Percentiles rank a stretch among this genome's conserved stretches.
These are phyloP conservation scores for Suillus subaureus DNA, from an alignment of 768 basidiomycete species.

Conservation along the genomic window DNA sequence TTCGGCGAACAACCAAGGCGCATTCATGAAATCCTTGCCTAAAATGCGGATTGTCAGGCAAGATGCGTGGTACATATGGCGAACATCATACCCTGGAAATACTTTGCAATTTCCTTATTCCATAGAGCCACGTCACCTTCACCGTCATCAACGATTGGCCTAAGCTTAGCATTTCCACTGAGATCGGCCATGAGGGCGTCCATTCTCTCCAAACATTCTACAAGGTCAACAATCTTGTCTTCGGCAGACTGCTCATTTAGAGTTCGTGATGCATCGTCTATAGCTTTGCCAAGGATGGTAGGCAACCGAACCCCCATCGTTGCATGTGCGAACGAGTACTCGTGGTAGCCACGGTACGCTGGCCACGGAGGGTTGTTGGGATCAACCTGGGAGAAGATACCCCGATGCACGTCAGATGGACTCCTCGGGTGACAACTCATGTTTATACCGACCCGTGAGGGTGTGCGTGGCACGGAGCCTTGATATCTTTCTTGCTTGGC, in stretches of 20 bases:
- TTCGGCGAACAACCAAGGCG: constrained; percentile 95
- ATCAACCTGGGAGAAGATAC: constrained; percentile 52
- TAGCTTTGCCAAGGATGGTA: constrained; percentile 93
- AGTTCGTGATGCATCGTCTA: constrained; percentile 87
- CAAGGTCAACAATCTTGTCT: constrained; percentile 83
- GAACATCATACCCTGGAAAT: constrained; percentile 67
- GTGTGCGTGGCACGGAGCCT: constrained; percentile 73
- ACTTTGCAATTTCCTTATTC: constrained; percentile 97
- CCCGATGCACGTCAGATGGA: background rate
- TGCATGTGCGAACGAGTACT: constrained; percentile 85
- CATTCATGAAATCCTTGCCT: constrained; percentile 94
- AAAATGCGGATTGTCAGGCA: constrained; percentile 5
- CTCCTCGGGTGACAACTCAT: background rate
- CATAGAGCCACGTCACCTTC: constrained; percentile 93
- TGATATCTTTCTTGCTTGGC: constrained; percentile 72
- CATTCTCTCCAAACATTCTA: constrained; percentile 87
- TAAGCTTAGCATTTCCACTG: constrained; percentile 78
- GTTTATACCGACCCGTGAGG: constrained; percentile 55
- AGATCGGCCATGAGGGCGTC: constrained; percentile 86
- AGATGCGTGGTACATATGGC: background rate
- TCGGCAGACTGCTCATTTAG: constrained; percentile 85
- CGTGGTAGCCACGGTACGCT: constrained; percentile 78
- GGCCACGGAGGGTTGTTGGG: constrained; percentile 86
- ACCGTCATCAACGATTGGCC: constrained; percentile 88
- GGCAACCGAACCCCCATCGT: constrained; percentile 97